A percentile compares a stretch with the other conserved stretches of the same genome.
Evolutionary conservation across 805 yeast species (phyloP).

Genomic region (Cyberlindnera samutprakarnensis): DNA sequence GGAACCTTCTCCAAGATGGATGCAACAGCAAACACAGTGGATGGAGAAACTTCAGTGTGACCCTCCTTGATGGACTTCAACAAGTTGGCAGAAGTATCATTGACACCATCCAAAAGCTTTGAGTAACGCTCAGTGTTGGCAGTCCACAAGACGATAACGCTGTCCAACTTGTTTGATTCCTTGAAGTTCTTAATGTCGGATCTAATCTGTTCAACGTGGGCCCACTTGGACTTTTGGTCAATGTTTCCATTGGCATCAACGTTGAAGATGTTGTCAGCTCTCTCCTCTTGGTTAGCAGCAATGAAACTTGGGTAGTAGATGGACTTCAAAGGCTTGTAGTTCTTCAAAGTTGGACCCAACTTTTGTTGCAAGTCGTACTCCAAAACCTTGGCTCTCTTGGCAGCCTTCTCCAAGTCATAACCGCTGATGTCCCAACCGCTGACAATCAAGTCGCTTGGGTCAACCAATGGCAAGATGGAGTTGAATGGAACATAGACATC

Average conservation of each 20-base stretch:
- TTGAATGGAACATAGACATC: constrained; percentile 93
- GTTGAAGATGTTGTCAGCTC: constrained; percentile 84
- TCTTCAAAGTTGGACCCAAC: constrained; percentile 54
- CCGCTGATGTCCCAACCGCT: constrained; percentile 94
- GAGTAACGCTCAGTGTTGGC: constrained; percentile 95
- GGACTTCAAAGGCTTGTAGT: constrained; percentile 68
- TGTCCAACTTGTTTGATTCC: constrained; percentile 62
- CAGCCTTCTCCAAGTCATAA: constrained; percentile 64
- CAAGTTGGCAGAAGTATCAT: constrained; percentile 81
- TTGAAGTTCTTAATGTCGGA: constrained; percentile 78
- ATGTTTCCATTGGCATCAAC: constrained; percentile 42
- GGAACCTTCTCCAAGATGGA: constrained; percentile 83
- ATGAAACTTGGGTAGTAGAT: constrained; percentile 94
- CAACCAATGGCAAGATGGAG: constrained; percentile 77
- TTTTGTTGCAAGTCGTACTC: constrained; percentile 79
- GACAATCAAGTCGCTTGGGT: constrained; percentile 84
- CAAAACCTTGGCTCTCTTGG: constrained; percentile 79
- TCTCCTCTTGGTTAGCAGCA: constrained; percentile 86
- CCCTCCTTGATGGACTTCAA: constrained; percentile 65
- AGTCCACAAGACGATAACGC: constrained; percentile 90
- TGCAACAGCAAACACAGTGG: constrained; percentile 92
- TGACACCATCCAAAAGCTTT: constrained; percentile 68
- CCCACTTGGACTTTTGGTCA: constrained; percentile 66
- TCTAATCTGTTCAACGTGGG: constrained; percentile 81
- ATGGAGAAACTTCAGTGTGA: constrained; percentile 83